Conservation (phyloP, 179 eudicot species). For the Silene noctiflora region DNA sequence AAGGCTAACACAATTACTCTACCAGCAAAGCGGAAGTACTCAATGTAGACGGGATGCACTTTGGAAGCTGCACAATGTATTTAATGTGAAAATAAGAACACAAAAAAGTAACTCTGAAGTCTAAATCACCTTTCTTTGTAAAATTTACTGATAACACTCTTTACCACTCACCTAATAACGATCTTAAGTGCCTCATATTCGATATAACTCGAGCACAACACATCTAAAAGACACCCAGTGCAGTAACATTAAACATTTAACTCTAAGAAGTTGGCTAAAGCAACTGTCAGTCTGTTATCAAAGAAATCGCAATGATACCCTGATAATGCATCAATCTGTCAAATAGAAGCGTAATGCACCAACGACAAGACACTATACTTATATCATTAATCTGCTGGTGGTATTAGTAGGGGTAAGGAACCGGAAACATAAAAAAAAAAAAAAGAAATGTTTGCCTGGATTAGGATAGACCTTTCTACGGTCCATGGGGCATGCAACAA, state of each 20-base stretch:
- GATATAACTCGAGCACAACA: too few species aligned
- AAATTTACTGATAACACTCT: too few species aligned
- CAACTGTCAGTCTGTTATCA: too few species aligned
- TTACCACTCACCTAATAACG: too few species aligned
- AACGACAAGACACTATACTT: not conserved
- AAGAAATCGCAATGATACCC: too few species aligned
- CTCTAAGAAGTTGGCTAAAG: too few species aligned
- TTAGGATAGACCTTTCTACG: constrained; percentile 88
- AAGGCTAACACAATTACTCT: constrained; percentile 79
- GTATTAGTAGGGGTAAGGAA: not conserved
- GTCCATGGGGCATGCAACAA: constrained; percentile 76
- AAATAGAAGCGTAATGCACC: too few species aligned
- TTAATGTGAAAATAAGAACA: too few species aligned
- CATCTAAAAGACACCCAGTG: too few species aligned
- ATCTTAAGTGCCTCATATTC: too few species aligned
- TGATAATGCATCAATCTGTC: too few species aligned
- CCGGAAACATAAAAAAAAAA: not conserved
- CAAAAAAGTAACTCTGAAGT: not conserved
- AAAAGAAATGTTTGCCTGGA: constrained; percentile 49
- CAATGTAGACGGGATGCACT: constrained; percentile 71
- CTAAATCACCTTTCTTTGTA: not conserved
- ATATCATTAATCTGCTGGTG: not conserved
- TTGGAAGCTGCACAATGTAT: constrained; percentile 68
- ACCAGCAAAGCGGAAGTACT: constrained; percentile 76
- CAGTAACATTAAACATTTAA: too few species aligned